These are phyloP conservation scores for Globisporangium irregulare DNA, from an alignment of 352 stramenopile genomes.

Conservation along the genomic window DNA sequence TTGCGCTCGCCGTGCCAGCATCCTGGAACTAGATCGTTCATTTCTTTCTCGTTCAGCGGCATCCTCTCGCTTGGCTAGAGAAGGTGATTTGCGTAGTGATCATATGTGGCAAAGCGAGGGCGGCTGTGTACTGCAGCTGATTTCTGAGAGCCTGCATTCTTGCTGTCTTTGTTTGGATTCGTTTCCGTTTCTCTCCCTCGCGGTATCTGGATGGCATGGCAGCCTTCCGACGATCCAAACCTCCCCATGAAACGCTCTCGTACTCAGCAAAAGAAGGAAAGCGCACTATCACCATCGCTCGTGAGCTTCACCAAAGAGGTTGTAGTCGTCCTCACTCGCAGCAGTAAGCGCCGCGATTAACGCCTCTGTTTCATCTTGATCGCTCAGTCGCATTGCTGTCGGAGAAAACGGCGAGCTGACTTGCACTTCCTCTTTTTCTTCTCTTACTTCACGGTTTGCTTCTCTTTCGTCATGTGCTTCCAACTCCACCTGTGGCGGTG, in stretches of 20 bases:
- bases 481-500: not conserved
- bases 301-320: constrained; percentile 10
- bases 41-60: not conserved
- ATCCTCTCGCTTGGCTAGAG: too few species aligned
- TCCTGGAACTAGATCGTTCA: not conserved
- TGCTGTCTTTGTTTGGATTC: not conserved
- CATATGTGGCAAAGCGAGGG: not conserved
- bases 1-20: not conserved
- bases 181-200: not conserved
- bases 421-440: not conserved
- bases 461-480: not conserved
- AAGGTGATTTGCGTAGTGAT: too few species aligned
- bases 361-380: constrained; percentile 12
- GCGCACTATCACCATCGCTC: not conserved
- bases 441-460: not conserved
- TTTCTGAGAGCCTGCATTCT: not conserved
- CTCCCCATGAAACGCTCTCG: not conserved
- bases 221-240: not conserved
- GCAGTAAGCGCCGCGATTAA: constrained; percentile 13
- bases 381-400: not conserved
- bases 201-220: not conserved
- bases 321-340: constrained; percentile 14
- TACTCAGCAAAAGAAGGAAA: not conserved
- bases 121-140: not conserved
- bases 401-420: not conserved